Base-by-base conservation (phyloP, 495 filamentous ascomycete species). In the Podospora comata region DNA sequence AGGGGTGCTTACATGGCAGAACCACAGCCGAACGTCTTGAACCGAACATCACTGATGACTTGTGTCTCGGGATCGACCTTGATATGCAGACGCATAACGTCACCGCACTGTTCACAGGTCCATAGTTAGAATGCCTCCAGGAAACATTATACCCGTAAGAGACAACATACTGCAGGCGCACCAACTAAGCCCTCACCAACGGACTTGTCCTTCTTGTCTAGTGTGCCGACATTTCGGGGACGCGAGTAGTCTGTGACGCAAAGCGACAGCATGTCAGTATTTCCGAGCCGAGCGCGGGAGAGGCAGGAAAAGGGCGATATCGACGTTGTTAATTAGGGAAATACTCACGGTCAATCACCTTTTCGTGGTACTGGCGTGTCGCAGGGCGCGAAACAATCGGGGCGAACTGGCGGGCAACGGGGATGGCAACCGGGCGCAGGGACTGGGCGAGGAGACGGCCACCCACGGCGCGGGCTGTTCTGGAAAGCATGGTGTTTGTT, bases 71-170 rank as follows among this genome's bases (percentile, higher is more conserved):
- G 91, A 81, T 98, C 92, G 72, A 99, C 96, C 65, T 92, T 90
- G 80, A 99, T 99, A 83, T 99, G 94, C 56, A 99, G 88, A 79
- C 97, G 97, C 92, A 99, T 99, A 71, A 98, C 94, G 80, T 98
- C 94, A 79, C 95, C 94, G 77, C 91, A 87, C 74, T 76, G 32
- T 44, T 28, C 5, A n/a, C 0, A 61, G 0, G 4, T 5, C 56
- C 18, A 65, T 30, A 16, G 34, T 56, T 28, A 67, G 68, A 18
- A 57, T 11, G 13, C 5, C 9, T 5, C 7, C 5, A 48, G 15
- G 0, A 48, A 48, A 48, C 5, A 6, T 11, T 11, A 48, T 16
- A 48, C 13, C 2, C 2, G 9, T 2, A 48, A 16, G 53, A 34
- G 19, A 39, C 39, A 3, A 72, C 74, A n/a, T 76, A 76, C 74